These are phyloP conservation scores for Chlamydomonas sp. DNA, from an alignment of 139 green algal genomes.

Conservation along the genomic window DNA sequence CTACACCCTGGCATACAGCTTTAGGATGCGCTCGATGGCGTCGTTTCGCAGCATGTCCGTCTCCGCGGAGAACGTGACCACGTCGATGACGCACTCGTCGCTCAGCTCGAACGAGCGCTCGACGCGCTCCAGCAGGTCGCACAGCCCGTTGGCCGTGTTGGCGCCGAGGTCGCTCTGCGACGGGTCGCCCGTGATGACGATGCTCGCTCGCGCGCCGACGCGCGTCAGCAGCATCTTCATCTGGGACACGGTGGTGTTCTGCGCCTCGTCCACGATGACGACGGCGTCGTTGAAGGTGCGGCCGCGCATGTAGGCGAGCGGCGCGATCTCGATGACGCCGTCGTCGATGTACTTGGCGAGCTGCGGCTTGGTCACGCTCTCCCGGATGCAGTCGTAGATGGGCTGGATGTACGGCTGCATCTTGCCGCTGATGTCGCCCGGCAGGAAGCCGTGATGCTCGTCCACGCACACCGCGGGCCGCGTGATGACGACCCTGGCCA, in stretches of 20 bases:
- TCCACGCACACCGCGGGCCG: constrained; percentile 8
- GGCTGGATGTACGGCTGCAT: constrained; percentile 19
- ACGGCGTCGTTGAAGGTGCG: constrained; percentile 12
- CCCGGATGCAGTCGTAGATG: constrained; percentile 14
- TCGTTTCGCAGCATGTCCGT: no score
- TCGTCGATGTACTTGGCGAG: not conserved
- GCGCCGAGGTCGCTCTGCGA: constrained; percentile 16
- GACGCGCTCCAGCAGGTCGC: no score
- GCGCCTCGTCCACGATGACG: constrained; percentile 22
- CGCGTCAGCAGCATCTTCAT: constrained; percentile 26
- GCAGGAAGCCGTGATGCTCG: constrained; percentile 16
- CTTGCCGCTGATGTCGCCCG: constrained; percentile 11
- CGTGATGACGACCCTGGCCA: not conserved
- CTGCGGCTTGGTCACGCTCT: not conserved
- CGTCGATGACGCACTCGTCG: no score
- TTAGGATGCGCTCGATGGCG: no score
- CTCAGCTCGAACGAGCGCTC: no score
- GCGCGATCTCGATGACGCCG: constrained; percentile 15
- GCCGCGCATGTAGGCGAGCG: constrained; percentile 21
- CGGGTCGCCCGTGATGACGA: constrained; percentile 16
- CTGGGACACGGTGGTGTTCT: constrained; percentile 16
- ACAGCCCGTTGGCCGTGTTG: not conserved
- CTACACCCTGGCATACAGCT: no score
- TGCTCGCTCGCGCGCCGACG: not conserved
- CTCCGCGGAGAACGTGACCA: no score